Evolutionary conservation across 2,329 filamentous ascomycete species (phyloP).

Genomic region (Leptographium wingfieldii): DNA sequence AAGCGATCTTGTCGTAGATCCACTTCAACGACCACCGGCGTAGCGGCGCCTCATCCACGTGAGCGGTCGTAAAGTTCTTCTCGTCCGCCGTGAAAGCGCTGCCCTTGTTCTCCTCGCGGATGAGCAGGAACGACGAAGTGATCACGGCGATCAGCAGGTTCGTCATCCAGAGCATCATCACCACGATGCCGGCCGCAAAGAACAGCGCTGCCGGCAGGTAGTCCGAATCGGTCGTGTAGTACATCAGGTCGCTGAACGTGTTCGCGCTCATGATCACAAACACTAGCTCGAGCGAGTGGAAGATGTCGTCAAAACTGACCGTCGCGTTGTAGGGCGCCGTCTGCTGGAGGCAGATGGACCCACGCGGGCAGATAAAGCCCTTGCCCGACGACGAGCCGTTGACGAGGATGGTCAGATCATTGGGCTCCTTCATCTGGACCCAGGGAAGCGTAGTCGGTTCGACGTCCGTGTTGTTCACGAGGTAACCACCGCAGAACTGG

Average conservation of each 20-base stretch:
- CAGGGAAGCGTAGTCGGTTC: conserved; percentile 44
- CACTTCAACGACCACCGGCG: conserved; percentile 45
- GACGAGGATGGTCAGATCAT: conserved; percentile 32
- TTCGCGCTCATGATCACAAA: conserved; percentile 99
- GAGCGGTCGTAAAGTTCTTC: conserved; percentile 26
- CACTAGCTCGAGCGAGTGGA: conserved; percentile 82
- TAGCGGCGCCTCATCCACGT: conserved; percentile 25
- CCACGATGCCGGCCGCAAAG: conserved; percentile 62
- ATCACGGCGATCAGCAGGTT: conserved; percentile 94
- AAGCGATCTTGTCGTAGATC: conserved; percentile 59
- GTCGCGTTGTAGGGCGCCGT: conserved; percentile 72
- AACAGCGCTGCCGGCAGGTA: conserved; percentile 78
- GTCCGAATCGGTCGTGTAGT: conserved; percentile 83
- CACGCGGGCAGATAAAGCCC: conserved; percentile 75
- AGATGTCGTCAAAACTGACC: conserved; percentile 88
- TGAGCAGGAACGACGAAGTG: conserved; percentile 96
- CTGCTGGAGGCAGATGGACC: conserved; percentile 72
- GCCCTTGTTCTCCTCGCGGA: conserved; percentile 86
- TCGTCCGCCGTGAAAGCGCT: conserved; percentile 82
- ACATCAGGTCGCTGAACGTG: conserved; percentile 90
- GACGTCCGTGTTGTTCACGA: conserved; percentile 44
- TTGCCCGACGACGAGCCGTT: conserved; percentile 49
- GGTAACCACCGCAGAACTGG: conserved; percentile 78
- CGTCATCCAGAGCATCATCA: conserved; percentile 92
- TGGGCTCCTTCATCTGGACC: conserved; percentile 33